Base-by-base conservation (phyloP, 805 yeast species). In the Metschnikowia drakensbergensis region DNA sequence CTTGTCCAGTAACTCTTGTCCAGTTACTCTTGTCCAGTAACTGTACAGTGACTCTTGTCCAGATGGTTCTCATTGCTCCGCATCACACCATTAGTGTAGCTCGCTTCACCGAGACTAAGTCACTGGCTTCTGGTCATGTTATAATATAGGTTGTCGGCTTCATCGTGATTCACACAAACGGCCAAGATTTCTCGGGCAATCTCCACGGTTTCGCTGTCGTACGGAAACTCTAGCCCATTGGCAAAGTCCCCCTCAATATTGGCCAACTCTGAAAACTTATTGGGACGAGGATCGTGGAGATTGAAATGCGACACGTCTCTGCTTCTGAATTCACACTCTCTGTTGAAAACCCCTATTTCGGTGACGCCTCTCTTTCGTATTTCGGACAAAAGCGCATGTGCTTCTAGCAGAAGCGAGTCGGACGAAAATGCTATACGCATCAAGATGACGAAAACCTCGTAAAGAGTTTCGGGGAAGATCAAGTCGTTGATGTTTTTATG, bases 131-230 rank as follows among this genome's bases (percentile, higher is more conserved):
- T 23, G 52, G 81, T 81, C 81, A 88, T 84, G 49, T 87, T 81
- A 49, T 77, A 68, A 61, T 81, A 87, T 52, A 88, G 67, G 46
- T 81, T 79, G 63, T 89, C 96, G 0, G 89, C 88, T 56, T 87
- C 95, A 54, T 86, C 90, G 58, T 83, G 83, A 3, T 88, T 84
- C 8, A 83, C 77, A 50, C 83, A 81, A 27, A 76, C 74, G 50
- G 83, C 88, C 46, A 89, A 68, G 17, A 88, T 76, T 53, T 83
- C 87, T 52, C 88, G 72, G 0, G 95, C 84, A 59, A 84, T 68
- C 52, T 83, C 88, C 34, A 85, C 80, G 3, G 82, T 80, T 49
- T 79, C 82, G 48, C 73, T 78, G 48, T 80, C 83, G 58, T 82
- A 84, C 5, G 81, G 77, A 50, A 81, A 75, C 58, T 83, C 88